Evolutionary conservation across 208 protist genomes (phyloP), one percentile per base, ranked within the genome.

Genomic region (Acanthamoeba polyphaga): DNA sequence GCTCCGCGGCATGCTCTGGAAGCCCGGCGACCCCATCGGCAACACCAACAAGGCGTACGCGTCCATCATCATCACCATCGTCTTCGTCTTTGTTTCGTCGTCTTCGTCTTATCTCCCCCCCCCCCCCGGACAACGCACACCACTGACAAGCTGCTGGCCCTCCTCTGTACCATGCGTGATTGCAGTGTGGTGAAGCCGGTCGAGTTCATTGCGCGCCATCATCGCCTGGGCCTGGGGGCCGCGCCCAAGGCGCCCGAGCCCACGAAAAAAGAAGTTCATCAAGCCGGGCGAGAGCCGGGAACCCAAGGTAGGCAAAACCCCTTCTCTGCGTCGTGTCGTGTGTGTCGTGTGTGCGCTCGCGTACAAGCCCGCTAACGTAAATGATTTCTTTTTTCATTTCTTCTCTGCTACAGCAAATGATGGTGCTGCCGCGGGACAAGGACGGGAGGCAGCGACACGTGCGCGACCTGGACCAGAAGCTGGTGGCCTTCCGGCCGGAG

Each of bases 1-100:
- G 46, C 58, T 93, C 62, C 88, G 88, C 12, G 88, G 88, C 43
- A 93, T 93, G 88, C 9, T 51, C 27, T 93, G 88, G 88, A 66
- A 51, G 34, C 88, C 58, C 49, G 88, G 88, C 43, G 85, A 64
- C 6, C 85, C 85, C 60, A 91, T 91, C 34, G 85, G 85, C 85
- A 64, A 74, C 60, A 91, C 85, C 29, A 91, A 91, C 85, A 91
- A 91, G 85, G 58, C 58, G 55, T 88, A 66, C 51, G 80, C 38
- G 0, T 43, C 70, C 29, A 51, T 80, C 70, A 12, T n/a, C 38
- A 8, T 34, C 70, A 43, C 1, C 70, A 1, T 32, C 9, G 5
- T 51, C n/a, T 3, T 68, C 27, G 24, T 68, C 72, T 34, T 80
- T 17, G n/a, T n/a, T n/a, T n/a, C n/a, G n/a, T n/a, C 38, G 34